phyloP scores from a whole-genome alignment of 768 basidiomycete genomes.

The Pulveroboletus sp. region DNA sequence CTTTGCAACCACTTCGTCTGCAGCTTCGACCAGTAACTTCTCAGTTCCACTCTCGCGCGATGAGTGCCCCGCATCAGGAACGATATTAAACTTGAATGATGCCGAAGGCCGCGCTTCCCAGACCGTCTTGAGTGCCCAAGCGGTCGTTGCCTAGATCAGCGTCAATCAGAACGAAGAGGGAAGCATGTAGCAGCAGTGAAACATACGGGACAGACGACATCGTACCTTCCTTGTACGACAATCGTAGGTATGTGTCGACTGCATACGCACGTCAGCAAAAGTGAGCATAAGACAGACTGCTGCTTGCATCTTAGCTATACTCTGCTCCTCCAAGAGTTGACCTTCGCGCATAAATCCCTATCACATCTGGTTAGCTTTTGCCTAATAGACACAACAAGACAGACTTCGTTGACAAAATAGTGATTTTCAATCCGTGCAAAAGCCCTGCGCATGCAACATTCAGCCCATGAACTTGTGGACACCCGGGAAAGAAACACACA shows the following conservation, averaged over 20 bases:
- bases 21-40: constrained; percentile 63
- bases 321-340: constrained; percentile 76
- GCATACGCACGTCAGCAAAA: constrained; percentile 4
- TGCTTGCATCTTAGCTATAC: constrained; percentile 81
- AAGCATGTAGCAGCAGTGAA: not conserved
- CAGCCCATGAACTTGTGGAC: constrained; percentile 2
- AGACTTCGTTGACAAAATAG: constrained; percentile 78
- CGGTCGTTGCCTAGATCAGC: constrained; percentile 64
- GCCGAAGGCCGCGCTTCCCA: constrained; percentile 66
- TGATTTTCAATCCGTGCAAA: constrained; percentile 90
- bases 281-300: not conserved
- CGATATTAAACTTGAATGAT: constrained; percentile 48
- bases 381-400: constrained; percentile 10
- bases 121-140: constrained; percentile 72
- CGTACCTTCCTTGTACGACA: constrained; percentile 84
- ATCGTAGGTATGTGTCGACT: constrained; percentile 86
- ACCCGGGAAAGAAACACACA: constrained; percentile 40
- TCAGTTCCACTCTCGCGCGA: constrained; percentile 68
- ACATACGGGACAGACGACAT: constrained; percentile 79
- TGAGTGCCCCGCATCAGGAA: constrained; percentile 86
- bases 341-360: constrained; percentile 87
- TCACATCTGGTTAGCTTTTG: constrained; percentile 1
- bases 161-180: not conserved
- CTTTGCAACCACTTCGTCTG: constrained; percentile 26
- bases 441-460: constrained; percentile 43